These are phyloP conservation scores for Geranomyces variabilis DNA, from an alignment of 192 early-diverging fungal genomes.

Conservation along the genomic window DNA sequence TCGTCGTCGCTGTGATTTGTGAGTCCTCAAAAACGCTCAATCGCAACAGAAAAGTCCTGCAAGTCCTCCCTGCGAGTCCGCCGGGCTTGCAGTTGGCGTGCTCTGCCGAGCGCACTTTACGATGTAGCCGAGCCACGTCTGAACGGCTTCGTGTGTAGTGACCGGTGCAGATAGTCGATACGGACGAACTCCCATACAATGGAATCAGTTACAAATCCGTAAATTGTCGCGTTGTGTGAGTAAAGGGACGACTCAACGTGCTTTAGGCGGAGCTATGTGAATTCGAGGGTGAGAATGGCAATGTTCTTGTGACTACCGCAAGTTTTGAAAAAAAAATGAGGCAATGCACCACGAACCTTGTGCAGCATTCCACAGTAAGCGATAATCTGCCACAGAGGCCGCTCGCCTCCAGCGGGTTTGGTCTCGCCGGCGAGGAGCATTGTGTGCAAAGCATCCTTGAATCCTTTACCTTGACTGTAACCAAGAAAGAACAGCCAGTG, in stretches of 20 bases:
- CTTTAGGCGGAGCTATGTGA: conserved; percentile 1
- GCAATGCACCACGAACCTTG: too few relatives aligned
- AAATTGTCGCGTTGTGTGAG: conserved; percentile 8
- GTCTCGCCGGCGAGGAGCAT: too few relatives aligned
- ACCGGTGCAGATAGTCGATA: conserved; percentile 1
- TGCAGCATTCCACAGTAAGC: too few relatives aligned
- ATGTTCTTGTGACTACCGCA: too few relatives aligned
- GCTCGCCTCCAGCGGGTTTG: too few relatives aligned
- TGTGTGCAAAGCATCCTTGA: too few relatives aligned
- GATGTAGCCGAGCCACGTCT: conserved; percentile 7
- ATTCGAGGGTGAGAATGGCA: too few relatives aligned
- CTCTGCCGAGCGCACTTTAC: conserved; percentile 2
- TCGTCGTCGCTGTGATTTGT: too few relatives aligned
- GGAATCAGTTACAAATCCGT: conserved; percentile 19
- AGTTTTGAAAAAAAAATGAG: too few relatives aligned
- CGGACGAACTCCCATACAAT: conserved; percentile 11
- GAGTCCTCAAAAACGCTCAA: background rate
- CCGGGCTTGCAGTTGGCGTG: conserved; percentile 5
- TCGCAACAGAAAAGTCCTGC: background rate
- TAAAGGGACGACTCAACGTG: background rate
- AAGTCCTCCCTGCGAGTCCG: background rate
- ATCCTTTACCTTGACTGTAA: too few relatives aligned
- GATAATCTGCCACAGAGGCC: too few relatives aligned
- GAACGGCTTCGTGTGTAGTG: background rate
- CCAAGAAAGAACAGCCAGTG: too few relatives aligned